phyloP scores from a whole-genome alignment of 2,329 filamentous ascomycete species.

The Rhynchosporium secalis region DNA sequence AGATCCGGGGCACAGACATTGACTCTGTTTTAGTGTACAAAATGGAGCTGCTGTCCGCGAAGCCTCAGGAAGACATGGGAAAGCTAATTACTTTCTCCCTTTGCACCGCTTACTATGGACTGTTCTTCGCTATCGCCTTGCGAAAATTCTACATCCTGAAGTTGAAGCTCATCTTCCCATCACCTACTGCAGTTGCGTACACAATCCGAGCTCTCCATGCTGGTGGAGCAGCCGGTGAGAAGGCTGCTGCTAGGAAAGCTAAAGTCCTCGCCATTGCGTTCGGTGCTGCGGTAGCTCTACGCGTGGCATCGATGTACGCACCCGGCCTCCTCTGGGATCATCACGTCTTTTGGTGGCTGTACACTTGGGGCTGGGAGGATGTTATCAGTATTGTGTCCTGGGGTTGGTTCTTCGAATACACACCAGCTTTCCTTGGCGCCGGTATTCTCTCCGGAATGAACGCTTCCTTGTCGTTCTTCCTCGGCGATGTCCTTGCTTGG shows the following conservation, averaged over 20 bases:
- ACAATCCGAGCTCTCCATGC: conserved; percentile 11
- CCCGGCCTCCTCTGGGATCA: conserved; percentile 10
- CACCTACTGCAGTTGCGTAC: conserved; percentile 1
- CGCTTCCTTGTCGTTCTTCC: conserved; percentile 1
- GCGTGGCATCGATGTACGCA: background rate
- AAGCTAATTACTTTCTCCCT: background rate
- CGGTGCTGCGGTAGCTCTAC: background rate
- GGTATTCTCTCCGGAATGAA: conserved; percentile 10
- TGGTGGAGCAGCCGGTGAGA: background rate
- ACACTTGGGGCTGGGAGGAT: background rate
- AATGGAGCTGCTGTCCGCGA: background rate
- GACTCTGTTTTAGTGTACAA: background rate
- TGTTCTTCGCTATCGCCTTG: conserved; percentile 5
- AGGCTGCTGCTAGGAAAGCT: background rate
- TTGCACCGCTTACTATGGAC: conserved; percentile 1
- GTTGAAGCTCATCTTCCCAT: conserved; percentile 11
- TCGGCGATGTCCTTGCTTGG: conserved; percentile 3
- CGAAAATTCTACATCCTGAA: conserved; percentile 11
- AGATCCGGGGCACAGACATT: background rate
- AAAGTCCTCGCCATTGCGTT: background rate
- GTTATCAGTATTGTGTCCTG: conserved; percentile 1
- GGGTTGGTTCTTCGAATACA: conserved; percentile 8
- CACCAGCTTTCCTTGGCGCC: conserved; percentile 7
- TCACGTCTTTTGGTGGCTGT: conserved; percentile 7
- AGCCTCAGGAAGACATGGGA: conserved; percentile 1